Conservation (phyloP, 345 rosid genomes). For the Psidium friedrichsthalianum region DNA sequence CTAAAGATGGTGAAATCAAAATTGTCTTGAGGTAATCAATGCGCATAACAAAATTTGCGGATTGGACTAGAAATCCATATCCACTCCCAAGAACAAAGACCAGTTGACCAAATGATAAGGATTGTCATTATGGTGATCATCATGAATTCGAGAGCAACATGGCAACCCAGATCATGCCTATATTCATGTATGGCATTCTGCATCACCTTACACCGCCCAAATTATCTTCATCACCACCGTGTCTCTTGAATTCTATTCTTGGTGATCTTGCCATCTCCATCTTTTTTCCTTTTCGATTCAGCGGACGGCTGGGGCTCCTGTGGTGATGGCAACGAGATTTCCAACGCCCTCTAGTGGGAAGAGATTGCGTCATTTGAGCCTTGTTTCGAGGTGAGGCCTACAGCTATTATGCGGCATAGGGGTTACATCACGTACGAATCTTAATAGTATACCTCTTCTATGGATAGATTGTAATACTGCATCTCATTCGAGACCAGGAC, state of each 20-base stretch:
- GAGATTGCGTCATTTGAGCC: neutral
- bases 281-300: neutral
- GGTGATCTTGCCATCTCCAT: neutral
- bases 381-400: neutral
- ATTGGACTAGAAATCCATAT: neutral
- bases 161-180: neutral
- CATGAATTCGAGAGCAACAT: neutral
- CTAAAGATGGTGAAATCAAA: neutral
- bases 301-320: neutral
- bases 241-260: neutral
- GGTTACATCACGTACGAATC: too few species aligned
- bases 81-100: neutral
- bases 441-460: too few species aligned
- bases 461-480: too few species aligned
- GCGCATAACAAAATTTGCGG: neutral
- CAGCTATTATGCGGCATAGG: too few species aligned
- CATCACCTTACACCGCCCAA: neutral
- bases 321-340: neutral
- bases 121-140: neutral
- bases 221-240: neutral
- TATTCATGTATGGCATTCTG: neutral
- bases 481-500: too few species aligned
- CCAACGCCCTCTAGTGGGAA: neutral
- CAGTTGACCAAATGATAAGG: neutral
- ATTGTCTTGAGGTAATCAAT: neutral